Conservation (phyloP, 805 yeast species). For the Kuraishia hungarica region DNA sequence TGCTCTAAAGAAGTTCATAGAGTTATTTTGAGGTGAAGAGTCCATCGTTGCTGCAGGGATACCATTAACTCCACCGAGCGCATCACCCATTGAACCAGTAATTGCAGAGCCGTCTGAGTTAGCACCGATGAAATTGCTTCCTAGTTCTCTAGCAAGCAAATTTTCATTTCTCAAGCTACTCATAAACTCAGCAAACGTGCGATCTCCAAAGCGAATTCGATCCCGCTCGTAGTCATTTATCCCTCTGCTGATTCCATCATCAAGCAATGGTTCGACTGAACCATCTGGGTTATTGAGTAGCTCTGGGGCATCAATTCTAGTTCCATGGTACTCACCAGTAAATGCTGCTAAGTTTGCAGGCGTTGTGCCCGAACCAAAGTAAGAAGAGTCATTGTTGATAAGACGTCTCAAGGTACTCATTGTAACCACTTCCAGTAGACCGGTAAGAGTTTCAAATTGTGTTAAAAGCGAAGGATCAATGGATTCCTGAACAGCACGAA, state of each 20-base stretch:
- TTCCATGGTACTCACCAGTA: conserved; percentile 1
- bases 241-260: conserved; percentile 3
- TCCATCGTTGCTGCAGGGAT: background rate
- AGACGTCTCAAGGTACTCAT: conserved; percentile 16
- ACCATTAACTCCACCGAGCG: background rate
- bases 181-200: conserved; percentile 36
- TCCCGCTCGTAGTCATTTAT: background rate
- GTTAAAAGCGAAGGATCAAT: conserved; percentile 9
- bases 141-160: conserved; percentile 17
- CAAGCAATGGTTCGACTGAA: conserved; percentile 7
- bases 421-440: conserved; percentile 17
- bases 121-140: conserved; percentile 1
- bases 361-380: background rate
- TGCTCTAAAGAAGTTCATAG: conserved; percentile 31
- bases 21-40: background rate
- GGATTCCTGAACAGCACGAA: background rate
- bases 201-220: background rate
- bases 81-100: too few species aligned
- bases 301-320: conserved; percentile 3
- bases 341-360: background rate
- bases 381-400: conserved; percentile 4
- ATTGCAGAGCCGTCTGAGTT: background rate
- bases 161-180: conserved; percentile 16
- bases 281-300: conserved; percentile 4
- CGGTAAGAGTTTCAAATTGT: conserved; percentile 18